Base-by-base conservation (phyloP, 805 yeast genomes). In the Nakazawaea laoshanensis region DNA sequence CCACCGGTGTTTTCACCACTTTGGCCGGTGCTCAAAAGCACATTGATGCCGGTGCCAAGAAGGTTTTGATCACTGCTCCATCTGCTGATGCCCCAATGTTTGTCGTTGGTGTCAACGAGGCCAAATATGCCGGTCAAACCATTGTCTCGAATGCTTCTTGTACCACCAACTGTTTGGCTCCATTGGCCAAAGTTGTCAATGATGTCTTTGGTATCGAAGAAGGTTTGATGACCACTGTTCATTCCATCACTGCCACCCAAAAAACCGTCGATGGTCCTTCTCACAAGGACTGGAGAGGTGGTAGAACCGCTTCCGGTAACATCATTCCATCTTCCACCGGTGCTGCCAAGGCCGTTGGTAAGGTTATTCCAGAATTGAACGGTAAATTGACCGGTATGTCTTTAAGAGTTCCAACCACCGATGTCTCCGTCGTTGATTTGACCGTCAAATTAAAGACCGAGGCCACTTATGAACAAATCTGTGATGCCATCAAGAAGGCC, bases 241-340 rank as follows among this genome's bases (percentile, higher is more conserved):
- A 86, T 77, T 83, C 95, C 58, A 81, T 84, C 67, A 86, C 95
- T 48, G 95, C 95, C 50, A 82, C 95, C 53, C 95, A 86, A 68
- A 86, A 86, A 79, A 81, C 94, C 43, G 95, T 86, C 46, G 95
- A 86, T 63, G 95, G 95, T 67, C 94, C 95, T 53, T 84, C 95
- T 61, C 86, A 79, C 76, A 86, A 86, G 76, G 95, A 86, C 74
- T 86, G 95, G 95, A 81, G 95, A 77, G 95, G 95, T 62, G 95
- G 95, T 63, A 82, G 95, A 72, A 81, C 95, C 51, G 95, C 95
- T 59, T 80, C 89, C 43, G 94, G 88, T 59, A 86, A 86, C 81
- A 83, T 86, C 63, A 86, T 86, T 50, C 95, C 95, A 57, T 84
- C 94, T 25, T 82, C 95, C 44, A 86, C 95, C 44, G 95, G 95